Conservation (phyloP, 495 filamentous ascomycete genomes). For the Hypomontagnella submonticulosa region DNA sequence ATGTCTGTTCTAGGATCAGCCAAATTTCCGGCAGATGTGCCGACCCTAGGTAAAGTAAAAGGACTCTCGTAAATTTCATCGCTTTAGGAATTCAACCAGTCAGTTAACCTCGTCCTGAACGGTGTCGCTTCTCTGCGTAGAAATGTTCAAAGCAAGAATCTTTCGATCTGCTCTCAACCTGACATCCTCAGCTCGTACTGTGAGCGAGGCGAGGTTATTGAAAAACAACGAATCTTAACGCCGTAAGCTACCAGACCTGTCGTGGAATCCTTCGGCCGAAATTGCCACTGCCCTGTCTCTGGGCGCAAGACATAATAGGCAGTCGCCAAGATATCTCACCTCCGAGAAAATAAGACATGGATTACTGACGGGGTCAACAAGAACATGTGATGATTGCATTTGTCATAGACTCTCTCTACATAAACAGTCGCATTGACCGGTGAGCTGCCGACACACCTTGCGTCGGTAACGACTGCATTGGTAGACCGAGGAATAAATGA, state of each 20-base stretch:
- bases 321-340: conserved; percentile 1
- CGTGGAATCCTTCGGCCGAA: neutral
- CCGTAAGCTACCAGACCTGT: too few relatives aligned
- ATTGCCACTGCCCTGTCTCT: conserved; percentile 1
- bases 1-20: neutral
- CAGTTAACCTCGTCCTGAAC: neutral
- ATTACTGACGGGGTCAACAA: neutral
- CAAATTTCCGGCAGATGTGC: neutral
- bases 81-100: neutral
- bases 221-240: too few relatives aligned
- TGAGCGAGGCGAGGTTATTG: neutral
- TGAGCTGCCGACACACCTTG: conserved; percentile 1
- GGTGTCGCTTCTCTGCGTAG: neutral
- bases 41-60: neutral
- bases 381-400: neutral
- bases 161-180: conserved; percentile 2
- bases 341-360: conserved; percentile 7
- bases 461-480: conserved; percentile 6
- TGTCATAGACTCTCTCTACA: neutral
- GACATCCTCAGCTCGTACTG: neutral
- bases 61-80: neutral
- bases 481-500: neutral
- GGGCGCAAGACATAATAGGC: neutral
- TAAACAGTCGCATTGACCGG: neutral
- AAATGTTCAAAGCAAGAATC: neutral